These are phyloP conservation scores for Camelina hispida DNA, from an alignment of 345 rosid species.

Conservation along the genomic window DNA sequence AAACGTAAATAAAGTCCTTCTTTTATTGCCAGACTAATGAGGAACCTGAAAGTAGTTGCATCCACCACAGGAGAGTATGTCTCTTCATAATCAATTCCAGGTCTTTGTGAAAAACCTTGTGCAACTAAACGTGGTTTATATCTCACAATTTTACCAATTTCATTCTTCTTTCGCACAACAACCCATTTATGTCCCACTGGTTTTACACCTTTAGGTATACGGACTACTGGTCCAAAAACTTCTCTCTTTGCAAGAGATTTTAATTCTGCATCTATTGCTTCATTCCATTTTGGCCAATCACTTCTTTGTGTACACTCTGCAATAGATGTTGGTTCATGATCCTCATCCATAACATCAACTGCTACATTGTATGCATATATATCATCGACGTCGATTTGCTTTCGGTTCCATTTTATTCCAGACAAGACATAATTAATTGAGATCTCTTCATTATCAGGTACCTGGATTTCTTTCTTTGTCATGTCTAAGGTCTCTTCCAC, in stretches of 20 bases:
- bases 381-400: background rate
- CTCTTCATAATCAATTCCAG: background rate
- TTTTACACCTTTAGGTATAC: background rate
- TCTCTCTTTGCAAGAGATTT: background rate
- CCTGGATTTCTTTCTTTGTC: too few species aligned
- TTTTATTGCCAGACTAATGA: background rate
- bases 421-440: background rate
- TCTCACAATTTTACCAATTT: background rate
- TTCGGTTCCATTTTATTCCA: background rate
- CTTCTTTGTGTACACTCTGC: background rate
- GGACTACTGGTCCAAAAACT: background rate
- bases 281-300: too few species aligned
- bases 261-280: too few species aligned
- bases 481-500: too few species aligned
- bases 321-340: background rate
- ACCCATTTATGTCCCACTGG: background rate
- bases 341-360: conserved; percentile 1
- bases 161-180: background rate
- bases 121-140: background rate
- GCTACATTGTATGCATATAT: background rate
- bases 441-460: background rate
- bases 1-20: background rate
- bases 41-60: background rate
- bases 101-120: background rate
- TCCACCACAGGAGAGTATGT: background rate